Base-by-base conservation (phyloP, 1,284 basidiomycete genomes). In the Ustilago shanxiensis region DNA sequence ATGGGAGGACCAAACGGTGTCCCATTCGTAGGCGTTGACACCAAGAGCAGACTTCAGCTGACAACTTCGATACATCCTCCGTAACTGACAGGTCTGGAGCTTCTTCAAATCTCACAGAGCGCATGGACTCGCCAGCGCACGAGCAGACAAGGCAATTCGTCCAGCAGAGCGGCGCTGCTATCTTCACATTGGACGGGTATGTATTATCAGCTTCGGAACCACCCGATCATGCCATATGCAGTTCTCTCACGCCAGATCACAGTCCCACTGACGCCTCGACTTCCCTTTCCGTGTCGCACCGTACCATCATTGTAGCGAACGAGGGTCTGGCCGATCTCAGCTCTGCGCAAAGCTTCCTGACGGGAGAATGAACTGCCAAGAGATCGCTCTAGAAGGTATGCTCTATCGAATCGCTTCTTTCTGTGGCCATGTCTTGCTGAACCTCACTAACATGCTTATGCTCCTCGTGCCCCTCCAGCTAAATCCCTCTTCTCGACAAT, bases 301-400 rank as follows among this genome's bases (percentile, higher is more conserved):
- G 31, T 33, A 33, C 31, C 31, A 11, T 51, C 8, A 20, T 9
- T 14, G 6, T 50, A 77, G 75, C 47, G 71, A 77, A 20, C 59
- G 75, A 55, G 75, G 75, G 16, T 57, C 71, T 2, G 75, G 71
- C 41, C 66, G 47, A 31, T 77, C 75, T 16, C 67, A 73, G 45
- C 61, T 77, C 1, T 77, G 75, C 50, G 71, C 71, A 29, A 60
- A 74, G 62, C 63, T 71, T 37, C 22, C 67, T 16, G 63, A 77
- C 22, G 76, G 76, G 3, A 65, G 62, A 11, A 26, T 75, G 35
- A 72, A 47, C 20, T 79, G 77, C 53, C 58, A 44, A 16, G 77
- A 79, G 37, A 79, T 79, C 26, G 77, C 77, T 29, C 66, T 79
- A 22, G 77, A 79, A 77, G 77, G 77, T 79, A 60, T 66, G 73